Conservation (phyloP, 345 rosid genomes). For the Salix exigua region DNA sequence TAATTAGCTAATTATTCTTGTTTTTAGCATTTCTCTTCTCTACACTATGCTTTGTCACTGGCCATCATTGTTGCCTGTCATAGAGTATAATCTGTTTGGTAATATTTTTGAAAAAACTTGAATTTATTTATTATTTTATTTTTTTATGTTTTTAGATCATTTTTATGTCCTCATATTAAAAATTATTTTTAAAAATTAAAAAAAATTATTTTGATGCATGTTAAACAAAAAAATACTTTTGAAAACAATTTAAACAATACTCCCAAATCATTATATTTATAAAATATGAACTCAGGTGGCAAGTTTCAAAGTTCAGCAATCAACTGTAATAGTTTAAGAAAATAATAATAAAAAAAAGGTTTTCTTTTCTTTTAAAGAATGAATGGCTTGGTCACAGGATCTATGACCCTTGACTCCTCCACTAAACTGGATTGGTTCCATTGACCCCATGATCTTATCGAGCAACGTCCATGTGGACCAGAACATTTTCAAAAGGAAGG, state of each 20-base stretch:
- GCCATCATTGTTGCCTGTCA: conserved; percentile 19
- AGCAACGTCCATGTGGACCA: conserved; percentile 25
- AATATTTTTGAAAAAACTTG: no score
- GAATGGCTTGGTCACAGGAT: conserved; percentile 18
- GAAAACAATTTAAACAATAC: no score
- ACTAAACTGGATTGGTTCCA: conserved; percentile 31
- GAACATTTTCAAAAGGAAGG: background rate
- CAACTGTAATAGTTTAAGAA: background rate
- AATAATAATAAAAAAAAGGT: background rate
- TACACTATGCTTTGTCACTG: conserved; percentile 20
- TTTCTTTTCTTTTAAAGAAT: conserved; percentile 28
- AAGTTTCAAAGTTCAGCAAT: background rate
- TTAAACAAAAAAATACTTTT: no score
- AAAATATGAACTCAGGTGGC: background rate
- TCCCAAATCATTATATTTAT: no score
- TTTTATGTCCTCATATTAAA: no score
- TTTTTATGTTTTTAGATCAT: no score
- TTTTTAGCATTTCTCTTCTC: conserved; percentile 22
- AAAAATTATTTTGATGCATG: no score
- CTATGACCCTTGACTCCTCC: conserved; percentile 58
- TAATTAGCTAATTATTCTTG: conserved; percentile 29
- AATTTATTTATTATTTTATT: no score
- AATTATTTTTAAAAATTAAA: no score
- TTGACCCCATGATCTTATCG: conserved; percentile 18
- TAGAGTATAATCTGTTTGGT: background rate